Base-by-base conservation (phyloP, 2,329 filamentous ascomycete genomes). In the Elsinoe australis region DNA sequence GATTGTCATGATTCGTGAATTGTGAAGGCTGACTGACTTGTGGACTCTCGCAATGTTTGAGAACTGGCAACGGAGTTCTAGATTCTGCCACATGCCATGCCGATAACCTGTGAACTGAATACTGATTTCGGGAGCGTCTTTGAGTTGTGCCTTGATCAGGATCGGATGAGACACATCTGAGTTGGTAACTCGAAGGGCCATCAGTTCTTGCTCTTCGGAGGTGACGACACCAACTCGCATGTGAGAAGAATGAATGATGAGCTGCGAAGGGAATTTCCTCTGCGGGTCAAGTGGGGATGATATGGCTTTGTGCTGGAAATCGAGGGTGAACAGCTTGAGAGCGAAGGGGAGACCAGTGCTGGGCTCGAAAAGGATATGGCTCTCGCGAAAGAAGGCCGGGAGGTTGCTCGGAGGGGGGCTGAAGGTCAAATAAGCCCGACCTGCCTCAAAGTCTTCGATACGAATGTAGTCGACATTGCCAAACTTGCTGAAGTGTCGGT, bases 221-320 rank as follows among this genome's bases (percentile, higher is more conserved):
- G 73, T 56, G 64, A 79, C 71, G 32, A 79, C 68, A 0, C 85
- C 84, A 55, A 88, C 83, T 14, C 79, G 72, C 1, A 88, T 57
- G 0, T 65, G 41, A 3, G 18, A 15, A 10, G 57, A 32, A 12
- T 54, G 49, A 2, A 61, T 15, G 3, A 21, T 50, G 39, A 55
- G 55, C n/a, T 52, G 50, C 21, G 56, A 49, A 2, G 53, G 49
- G 14, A 57, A 51, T 3, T 26, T 31, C 8, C 39, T 34, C 3
- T 17, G 19, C 6, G 32, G 4, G 7, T 51, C 34, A 10, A 45
- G 9, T 8, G 49, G 47, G 8, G 46, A 51, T 7, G 39, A 22
- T 28, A 48, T 18, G 7, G 19, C 33, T 5, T 9, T 21, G 10
- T 31, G 17, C 7, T 18, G 39, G 26, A 31, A 32, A 4, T 29